Conservation (phyloP, 2,329 filamentous ascomycete genomes). For the Aspergillus unguis region DNA sequence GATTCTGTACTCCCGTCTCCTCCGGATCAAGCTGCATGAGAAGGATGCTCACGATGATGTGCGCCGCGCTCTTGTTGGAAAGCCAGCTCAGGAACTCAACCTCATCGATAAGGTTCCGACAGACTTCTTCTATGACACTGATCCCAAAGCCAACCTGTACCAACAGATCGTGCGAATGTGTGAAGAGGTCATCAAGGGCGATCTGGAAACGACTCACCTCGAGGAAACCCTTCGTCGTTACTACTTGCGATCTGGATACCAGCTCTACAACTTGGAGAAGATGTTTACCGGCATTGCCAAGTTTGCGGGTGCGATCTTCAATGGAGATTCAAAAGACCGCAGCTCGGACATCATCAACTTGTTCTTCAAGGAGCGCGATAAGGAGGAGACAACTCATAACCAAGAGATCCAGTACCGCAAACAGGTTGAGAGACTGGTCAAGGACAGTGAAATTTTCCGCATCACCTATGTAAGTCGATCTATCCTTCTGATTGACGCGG, state of each 20-base stretch:
- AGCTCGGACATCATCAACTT: conserved; percentile 84
- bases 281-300: conserved; percentile 77
- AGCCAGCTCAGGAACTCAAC: conserved; percentile 78
- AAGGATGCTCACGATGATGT: conserved; percentile 71
- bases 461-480: conserved; percentile 75
- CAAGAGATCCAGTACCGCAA: conserved; percentile 87
- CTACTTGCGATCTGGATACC: conserved; percentile 88
- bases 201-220: conserved; percentile 76
- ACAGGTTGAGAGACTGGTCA: conserved; percentile 86
- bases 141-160: conserved; percentile 71
- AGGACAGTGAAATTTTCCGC: conserved; percentile 87
- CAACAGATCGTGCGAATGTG: conserved; percentile 79
- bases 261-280: conserved; percentile 88
- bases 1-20: conserved; percentile 79
- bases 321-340: conserved; percentile 85
- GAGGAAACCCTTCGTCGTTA: conserved; percentile 90
- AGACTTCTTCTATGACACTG: conserved; percentile 70
- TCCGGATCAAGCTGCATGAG: conserved; percentile 77
- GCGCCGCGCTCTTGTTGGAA: conserved; percentile 66
- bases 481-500: conserved; percentile 24
- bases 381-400: conserved; percentile 82
- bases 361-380: conserved; percentile 76
- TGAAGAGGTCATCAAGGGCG: conserved; percentile 78
- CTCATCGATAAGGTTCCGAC: conserved; percentile 72
- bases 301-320: conserved; percentile 78